These are phyloP conservation scores for Pythium folliculosum DNA, from an alignment of 352 stramenopile species.

Conservation along the genomic window DNA sequence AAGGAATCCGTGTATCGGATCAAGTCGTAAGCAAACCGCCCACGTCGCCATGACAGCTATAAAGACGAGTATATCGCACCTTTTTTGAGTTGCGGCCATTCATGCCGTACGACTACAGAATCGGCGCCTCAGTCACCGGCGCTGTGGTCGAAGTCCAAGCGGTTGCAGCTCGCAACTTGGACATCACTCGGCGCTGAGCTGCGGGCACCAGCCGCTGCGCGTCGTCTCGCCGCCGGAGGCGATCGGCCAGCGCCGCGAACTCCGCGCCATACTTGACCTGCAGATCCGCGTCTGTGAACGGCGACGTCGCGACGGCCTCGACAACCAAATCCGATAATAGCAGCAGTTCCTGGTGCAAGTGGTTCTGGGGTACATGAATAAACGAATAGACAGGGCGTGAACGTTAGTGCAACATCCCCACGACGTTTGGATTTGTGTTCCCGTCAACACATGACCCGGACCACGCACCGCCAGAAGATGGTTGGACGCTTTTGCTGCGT, in stretches of 20 bases:
- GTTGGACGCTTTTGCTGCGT: neutral
- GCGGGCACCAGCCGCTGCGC: slow-evolving; percentile 38
- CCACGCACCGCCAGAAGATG: slow-evolving; percentile 18
- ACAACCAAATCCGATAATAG: slow-evolving; percentile 49
- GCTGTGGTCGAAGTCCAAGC: neutral
- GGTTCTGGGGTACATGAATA: slow-evolving; percentile 1
- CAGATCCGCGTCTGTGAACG: slow-evolving; percentile 31
- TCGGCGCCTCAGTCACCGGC: neutral
- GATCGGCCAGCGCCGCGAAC: slow-evolving; percentile 27
- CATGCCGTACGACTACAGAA: neutral
- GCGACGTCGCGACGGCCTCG: slow-evolving; percentile 47
- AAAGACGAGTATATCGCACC: too few relatives aligned
- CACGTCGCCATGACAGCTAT: neutral
- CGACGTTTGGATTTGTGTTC: neutral
- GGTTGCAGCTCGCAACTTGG: slow-evolving; percentile 28
- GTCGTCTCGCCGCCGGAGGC: slow-evolving; percentile 37
- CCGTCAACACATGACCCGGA: neutral
- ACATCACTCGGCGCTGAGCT: slow-evolving; percentile 38
- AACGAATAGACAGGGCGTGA: neutral
- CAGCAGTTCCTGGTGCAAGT: slow-evolving; percentile 11
- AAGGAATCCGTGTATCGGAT: neutral
- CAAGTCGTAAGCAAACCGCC: neutral
- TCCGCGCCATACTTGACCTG: slow-evolving; percentile 27
- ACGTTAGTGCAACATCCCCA: neutral
- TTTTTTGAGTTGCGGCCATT: neutral